Evolutionary conservation across 1,284 basidiomycete genomes (phyloP).

Genomic region (Rhodofomes roseus): DNA sequence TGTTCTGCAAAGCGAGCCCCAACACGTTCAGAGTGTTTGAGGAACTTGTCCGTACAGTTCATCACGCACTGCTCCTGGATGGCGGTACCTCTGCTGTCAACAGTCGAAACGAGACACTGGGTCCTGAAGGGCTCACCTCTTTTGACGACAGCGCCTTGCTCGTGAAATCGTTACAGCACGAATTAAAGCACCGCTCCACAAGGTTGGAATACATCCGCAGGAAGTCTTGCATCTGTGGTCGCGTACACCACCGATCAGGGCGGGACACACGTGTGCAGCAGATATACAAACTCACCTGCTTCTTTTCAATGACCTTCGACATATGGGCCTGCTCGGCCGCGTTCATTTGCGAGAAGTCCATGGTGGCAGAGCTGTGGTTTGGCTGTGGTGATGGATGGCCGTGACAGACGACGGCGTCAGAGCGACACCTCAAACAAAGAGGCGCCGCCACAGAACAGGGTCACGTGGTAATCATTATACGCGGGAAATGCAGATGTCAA

Average conservation of each 20-base stretch:
- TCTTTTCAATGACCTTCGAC: constrained; percentile 88
- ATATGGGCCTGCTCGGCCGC: constrained; percentile 87
- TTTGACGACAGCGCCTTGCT: constrained; percentile 90
- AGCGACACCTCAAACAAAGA: not conserved
- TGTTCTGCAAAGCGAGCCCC: constrained; percentile 90
- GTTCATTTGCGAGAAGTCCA: constrained; percentile 88
- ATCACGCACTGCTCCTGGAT: constrained; percentile 65
- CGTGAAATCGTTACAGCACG: constrained; percentile 96
- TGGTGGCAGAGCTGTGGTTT: constrained; percentile 35
- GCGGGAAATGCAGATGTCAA: not conserved
- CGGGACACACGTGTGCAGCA: not conserved
- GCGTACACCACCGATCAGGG: constrained; percentile 8
- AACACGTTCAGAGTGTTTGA: constrained; percentile 95
- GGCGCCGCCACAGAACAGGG: not conserved
- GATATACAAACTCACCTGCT: constrained; percentile 62
- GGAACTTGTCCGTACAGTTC: constrained; percentile 89
- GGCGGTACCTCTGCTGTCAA: constrained; percentile 11
- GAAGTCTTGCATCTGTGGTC: constrained; percentile 93
- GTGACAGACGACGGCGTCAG: not conserved
- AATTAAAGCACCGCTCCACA: constrained; percentile 93
- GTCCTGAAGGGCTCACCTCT: constrained; percentile 59
- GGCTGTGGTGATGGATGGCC: not conserved
- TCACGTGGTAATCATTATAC: not conserved
- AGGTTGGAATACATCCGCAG: constrained; percentile 94
- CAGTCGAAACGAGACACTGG: not conserved